Evolutionary conservation across 2,329 filamentous ascomycete genomes (phyloP).

Genomic region (Phialophora expanda): DNA sequence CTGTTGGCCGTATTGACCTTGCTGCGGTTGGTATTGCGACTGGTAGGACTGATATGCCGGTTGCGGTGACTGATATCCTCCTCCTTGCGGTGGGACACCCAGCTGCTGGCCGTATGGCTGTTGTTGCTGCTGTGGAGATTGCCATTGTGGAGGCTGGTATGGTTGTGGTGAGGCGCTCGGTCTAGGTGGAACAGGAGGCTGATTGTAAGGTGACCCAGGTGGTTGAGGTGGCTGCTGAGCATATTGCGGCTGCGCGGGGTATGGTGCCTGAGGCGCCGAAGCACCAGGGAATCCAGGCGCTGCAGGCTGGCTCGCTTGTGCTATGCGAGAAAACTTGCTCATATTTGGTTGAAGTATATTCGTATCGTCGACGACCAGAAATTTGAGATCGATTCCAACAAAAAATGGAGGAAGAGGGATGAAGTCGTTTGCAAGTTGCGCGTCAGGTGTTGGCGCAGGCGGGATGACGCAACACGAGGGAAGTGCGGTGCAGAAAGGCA

Average conservation of each 20-base stretch:
- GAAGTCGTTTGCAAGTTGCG: constrained; percentile 24
- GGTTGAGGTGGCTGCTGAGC: constrained; percentile 39
- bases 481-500: constrained; percentile 30
- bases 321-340: constrained; percentile 40
- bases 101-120: constrained; percentile 45
- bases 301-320: constrained; percentile 22
- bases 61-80: constrained; percentile 33
- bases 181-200: constrained; percentile 45
- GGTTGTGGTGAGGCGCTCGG: constrained; percentile 45
- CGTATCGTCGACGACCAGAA: constrained; percentile 1
- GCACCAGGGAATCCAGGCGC: constrained; percentile 28
- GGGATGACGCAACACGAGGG: constrained; percentile 27
- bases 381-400: constrained; percentile 1
- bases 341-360: constrained; percentile 26
- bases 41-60: constrained; percentile 36
- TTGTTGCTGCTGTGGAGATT: constrained; percentile 47
- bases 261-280: constrained; percentile 46
- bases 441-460: neutral
- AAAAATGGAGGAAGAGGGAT: constrained; percentile 35
- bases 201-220: constrained; percentile 42
- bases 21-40: constrained; percentile 35
- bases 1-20: constrained; percentile 43
- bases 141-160: constrained; percentile 50
- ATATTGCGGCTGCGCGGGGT: constrained; percentile 46
- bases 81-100: constrained; percentile 40